Evolutionary conservation across 1,284 basidiomycete genomes (phyloP), one percentile per base, ranked within the genome.

Genomic region (Leccinum griseonigrum): DNA sequence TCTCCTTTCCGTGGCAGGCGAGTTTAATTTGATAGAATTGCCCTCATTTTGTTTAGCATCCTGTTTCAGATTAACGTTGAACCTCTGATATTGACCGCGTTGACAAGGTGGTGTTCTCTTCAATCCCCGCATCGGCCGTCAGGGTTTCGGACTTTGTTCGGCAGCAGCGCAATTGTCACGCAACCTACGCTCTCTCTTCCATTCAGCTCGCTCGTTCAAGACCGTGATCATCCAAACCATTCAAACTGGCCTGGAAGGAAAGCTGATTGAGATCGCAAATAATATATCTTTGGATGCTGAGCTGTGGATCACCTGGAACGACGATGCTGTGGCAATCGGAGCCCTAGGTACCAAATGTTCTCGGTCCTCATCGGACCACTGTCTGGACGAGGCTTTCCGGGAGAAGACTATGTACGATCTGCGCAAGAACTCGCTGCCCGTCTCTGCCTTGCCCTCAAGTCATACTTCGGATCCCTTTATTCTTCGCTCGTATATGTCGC

Each of bases 291-390:
- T 22, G 22, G 22, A 22, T 22, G 22, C 22, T 22, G 22, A 22
- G 22, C 22, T 22, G 22, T 22, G 22, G 22, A 22, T 22, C 22
- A 22, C 22, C 22, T 22, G 22, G 22, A 22, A 22, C 22, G 22
- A 22, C 22, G 22, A 22, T 22, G 22, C 22, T 22, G 22, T 22
- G 22, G 22, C 22, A 22, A 22, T 22, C 22, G 22, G 22, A 22
- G 65, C 66, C 10, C 57, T 38, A 9, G 71, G 48, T 74, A 69
- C 54, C 62, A 63, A 16, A 67, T 72, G 1, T 72, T 63, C 26
- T 72, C 70, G 6, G 56, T 72, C 1, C 67, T 72, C 5, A 73
- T 72, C 14, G 57, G 71, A 73, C 48, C 70, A 70, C 57, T 64
- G 67, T 9, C 34, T 73, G 46, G 64, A 69, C n/a, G 56, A 66